phyloP scores from a whole-genome alignment of 2,329 filamentous ascomycete species.

The Aspergillus tamarii region DNA sequence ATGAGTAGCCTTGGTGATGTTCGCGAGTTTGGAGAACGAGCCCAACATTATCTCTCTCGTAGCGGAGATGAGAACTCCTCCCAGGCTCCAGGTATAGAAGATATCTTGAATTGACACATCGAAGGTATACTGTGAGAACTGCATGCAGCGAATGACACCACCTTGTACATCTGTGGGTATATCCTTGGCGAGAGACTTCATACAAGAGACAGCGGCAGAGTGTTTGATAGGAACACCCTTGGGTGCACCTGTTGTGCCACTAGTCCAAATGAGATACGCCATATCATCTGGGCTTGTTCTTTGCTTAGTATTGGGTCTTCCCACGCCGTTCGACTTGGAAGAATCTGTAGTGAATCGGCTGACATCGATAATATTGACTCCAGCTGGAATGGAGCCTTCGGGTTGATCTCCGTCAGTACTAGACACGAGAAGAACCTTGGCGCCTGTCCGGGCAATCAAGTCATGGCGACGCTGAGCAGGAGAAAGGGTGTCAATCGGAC shows the following conservation, averaged over 20 bases:
- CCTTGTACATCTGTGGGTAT: constrained; percentile 34
- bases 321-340: not conserved
- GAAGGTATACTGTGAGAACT: constrained; percentile 45
- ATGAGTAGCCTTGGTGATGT: constrained; percentile 32
- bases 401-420: constrained; percentile 25
- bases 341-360: constrained; percentile 19
- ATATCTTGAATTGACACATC: constrained; percentile 45
- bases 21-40: constrained; percentile 31
- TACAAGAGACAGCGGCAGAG: constrained; percentile 39
- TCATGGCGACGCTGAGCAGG: constrained; percentile 43
- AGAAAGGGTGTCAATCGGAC: constrained; percentile 45
- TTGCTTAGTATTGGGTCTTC: not conserved
- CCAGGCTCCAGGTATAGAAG: constrained; percentile 35
- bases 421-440: constrained; percentile 34
- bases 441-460: constrained; percentile 40
- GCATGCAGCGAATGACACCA: constrained; percentile 37
- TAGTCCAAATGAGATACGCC: constrained; percentile 47
- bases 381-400: constrained; percentile 29
- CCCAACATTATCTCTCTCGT: constrained; percentile 34
- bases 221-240: constrained; percentile 45
- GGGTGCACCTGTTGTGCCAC: constrained; percentile 41
- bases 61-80: constrained; percentile 31
- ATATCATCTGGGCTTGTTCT: constrained; percentile 22
- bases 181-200: constrained; percentile 37
- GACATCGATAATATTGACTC: constrained; percentile 34